Percentiles rank a stretch among this genome's conserved stretches.
phyloP scores from a whole-genome alignment of 2,329 filamentous ascomycete species.

The Fusarium torreyae region DNA sequence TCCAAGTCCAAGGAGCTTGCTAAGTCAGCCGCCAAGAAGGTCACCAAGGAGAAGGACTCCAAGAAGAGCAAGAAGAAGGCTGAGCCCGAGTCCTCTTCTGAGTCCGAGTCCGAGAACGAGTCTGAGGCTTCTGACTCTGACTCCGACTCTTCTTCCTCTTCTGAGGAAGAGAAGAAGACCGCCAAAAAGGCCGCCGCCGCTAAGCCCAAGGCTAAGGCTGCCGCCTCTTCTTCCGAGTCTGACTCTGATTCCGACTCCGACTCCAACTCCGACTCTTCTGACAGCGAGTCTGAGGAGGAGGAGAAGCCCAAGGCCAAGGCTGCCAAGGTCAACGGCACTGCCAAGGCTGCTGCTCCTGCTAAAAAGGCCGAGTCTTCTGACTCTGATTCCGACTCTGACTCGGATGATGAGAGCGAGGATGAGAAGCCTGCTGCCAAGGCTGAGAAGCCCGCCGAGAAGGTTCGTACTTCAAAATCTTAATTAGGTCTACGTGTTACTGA shows the following conservation, averaged over 20 bases:
- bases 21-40: constrained; percentile 71
- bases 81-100: constrained; percentile 59
- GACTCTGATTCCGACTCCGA: constrained; percentile 54
- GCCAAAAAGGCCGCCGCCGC: constrained; percentile 54
- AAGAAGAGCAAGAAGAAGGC: constrained; percentile 66
- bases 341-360: constrained; percentile 43
- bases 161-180: constrained; percentile 57
- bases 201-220: constrained; percentile 52
- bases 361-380: constrained; percentile 50
- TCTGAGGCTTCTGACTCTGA: constrained; percentile 58
- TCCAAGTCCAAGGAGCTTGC: constrained; percentile 77
- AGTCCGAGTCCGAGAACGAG: constrained; percentile 59
- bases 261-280: constrained; percentile 54
- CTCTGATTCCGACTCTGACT: constrained; percentile 55
- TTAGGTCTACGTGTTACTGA: constrained; percentile 23
- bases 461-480: constrained; percentile 35
- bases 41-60: constrained; percentile 62
- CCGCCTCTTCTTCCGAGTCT: constrained; percentile 49
- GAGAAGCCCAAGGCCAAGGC: constrained; percentile 49
- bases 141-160: constrained; percentile 52
- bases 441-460: constrained; percentile 55
- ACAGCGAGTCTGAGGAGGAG: constrained; percentile 53
- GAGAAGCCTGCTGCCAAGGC: constrained; percentile 52
- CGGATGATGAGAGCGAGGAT: constrained; percentile 57
- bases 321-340: constrained; percentile 37